Evolutionary conservation across 164 flowering plant species (phyloP).

Genomic region (Warburgia ugandensis): DNA sequence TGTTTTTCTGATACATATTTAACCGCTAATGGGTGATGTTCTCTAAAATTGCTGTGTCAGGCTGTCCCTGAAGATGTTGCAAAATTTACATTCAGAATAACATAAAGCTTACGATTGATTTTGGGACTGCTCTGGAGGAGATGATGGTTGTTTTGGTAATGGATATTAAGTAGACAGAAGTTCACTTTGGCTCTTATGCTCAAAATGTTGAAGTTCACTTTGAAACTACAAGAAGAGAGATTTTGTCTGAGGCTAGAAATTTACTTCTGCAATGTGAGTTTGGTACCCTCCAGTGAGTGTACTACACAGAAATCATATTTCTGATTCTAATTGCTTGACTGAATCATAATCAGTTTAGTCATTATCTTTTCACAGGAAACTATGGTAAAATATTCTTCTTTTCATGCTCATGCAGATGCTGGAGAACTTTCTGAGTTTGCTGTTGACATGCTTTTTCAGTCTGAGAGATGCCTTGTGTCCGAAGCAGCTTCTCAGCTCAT

Average conservation of each 20-base stretch:
- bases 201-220: constrained; percentile 93
- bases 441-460: constrained; percentile 58
- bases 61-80: constrained; percentile 91
- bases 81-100: constrained; percentile 66
- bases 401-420: constrained; percentile 18
- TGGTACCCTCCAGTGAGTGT: constrained; percentile 56
- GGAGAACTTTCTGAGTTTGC: constrained; percentile 25
- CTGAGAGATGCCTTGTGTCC: constrained; percentile 71
- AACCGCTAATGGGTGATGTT: constrained; percentile 1
- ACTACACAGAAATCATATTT: neutral
- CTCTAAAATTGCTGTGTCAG: constrained; percentile 30
- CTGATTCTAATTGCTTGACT: constrained; percentile 6
- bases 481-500: constrained; percentile 65
- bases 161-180: constrained; percentile 55
- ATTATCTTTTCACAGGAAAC: constrained; percentile 27
- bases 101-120: constrained; percentile 46
- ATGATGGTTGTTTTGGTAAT: constrained; percentile 59
- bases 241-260: constrained; percentile 71
- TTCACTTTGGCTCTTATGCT: constrained; percentile 58
- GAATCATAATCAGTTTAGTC: constrained; percentile 1
- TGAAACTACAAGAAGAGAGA: constrained; percentile 76
- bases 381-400: constrained; percentile 11
- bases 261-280: constrained; percentile 66
- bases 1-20: too few relatives aligned
- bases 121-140: constrained; percentile 62